phyloP scores from a whole-genome alignment of 1,284 basidiomycete species.

The Ustanciosporium gigantosporum region DNA sequence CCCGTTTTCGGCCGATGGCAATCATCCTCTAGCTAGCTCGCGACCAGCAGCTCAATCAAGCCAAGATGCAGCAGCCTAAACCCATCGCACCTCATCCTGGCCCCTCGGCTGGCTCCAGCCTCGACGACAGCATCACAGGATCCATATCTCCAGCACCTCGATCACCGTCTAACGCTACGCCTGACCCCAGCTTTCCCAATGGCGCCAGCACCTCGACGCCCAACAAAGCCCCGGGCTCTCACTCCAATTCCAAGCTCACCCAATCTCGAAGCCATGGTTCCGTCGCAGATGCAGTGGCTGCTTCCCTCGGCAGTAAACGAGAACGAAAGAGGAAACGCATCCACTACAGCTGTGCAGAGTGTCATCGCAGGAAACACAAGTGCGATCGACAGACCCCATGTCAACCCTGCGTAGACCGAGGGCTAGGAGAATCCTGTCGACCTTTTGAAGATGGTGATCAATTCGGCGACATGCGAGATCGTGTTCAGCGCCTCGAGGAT shows the following conservation, averaged over 20 bases:
- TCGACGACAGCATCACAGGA: slow-evolving; percentile 4
- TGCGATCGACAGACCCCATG: slow-evolving; percentile 56
- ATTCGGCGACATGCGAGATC: slow-evolving; percentile 52
- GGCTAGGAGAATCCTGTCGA: slow-evolving; percentile 49
- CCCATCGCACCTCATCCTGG: slow-evolving; percentile 25
- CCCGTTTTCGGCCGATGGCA: too few relatives aligned
- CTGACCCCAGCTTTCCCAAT: slow-evolving; percentile 13
- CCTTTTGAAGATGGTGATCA: slow-evolving; percentile 56
- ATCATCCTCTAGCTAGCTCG: too few relatives aligned
- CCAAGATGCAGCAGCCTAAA: slow-evolving; percentile 37
- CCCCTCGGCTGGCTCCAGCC: too few relatives aligned
- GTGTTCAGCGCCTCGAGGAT: slow-evolving; percentile 54
- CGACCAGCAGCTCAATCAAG: too few relatives aligned
- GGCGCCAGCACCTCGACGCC: slow-evolving; percentile 3
- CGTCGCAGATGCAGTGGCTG: slow-evolving; percentile 52
- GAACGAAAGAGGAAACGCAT: slow-evolving; percentile 53
- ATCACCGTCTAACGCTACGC: slow-evolving; percentile 31
- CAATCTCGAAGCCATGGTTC: slow-evolving; percentile 24
- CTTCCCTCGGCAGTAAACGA: slow-evolving; percentile 42
- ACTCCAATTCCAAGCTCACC: slow-evolving; percentile 18
- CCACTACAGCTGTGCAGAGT: slow-evolving; percentile 58
- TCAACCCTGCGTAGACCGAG: slow-evolving; percentile 54
- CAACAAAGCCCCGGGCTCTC: slow-evolving; percentile 18
- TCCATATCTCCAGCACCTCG: slow-evolving; percentile 24
- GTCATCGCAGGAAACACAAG: slow-evolving; percentile 56